phyloP scores from a whole-genome alignment of 2,329 filamentous ascomycete genomes.

The Macrophomina pseudophaseolina region DNA sequence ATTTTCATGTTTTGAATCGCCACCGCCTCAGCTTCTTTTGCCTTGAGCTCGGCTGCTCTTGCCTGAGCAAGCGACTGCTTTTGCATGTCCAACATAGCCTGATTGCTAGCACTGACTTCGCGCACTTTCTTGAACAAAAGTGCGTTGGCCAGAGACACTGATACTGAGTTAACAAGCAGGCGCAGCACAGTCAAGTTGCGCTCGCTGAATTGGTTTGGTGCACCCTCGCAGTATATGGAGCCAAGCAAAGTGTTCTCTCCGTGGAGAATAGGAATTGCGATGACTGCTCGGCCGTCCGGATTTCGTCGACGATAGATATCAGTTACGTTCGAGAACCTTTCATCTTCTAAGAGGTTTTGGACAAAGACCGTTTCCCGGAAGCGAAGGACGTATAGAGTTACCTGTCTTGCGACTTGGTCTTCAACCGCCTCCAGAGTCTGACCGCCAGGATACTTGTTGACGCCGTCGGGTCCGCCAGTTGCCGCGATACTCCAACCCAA shows the following conservation, averaged over 20 bases:
- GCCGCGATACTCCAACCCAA: constrained; percentile 73
- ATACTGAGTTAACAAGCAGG: constrained; percentile 78
- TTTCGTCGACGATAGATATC: constrained; percentile 71
- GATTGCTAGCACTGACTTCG: constrained; percentile 78
- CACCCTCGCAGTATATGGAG: constrained; percentile 75
- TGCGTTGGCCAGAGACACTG: constrained; percentile 68
- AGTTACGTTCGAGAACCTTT: constrained; percentile 77
- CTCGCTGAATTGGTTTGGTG: constrained; percentile 77
- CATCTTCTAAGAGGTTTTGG: constrained; percentile 74
- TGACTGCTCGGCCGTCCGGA: constrained; percentile 73
- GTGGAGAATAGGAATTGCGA: constrained; percentile 79
- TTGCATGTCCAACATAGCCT: constrained; percentile 77
- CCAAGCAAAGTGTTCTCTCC: constrained; percentile 73
- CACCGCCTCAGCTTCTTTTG: constrained; percentile 75
- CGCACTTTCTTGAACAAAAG: constrained; percentile 71
- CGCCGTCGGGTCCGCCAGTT: constrained; percentile 74
- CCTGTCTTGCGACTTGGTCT: constrained; percentile 74
- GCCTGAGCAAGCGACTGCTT: constrained; percentile 75
- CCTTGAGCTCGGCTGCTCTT: constrained; percentile 74
- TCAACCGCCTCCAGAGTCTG: constrained; percentile 67
- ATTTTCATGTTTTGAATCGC: constrained; percentile 80
- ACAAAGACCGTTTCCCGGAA: constrained; percentile 78
- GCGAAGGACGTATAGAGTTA: constrained; percentile 76
- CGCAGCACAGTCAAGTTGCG: constrained; percentile 61
- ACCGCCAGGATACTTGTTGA: constrained; percentile 68